Evolutionary conservation across 371 early-diverging fungal genomes (phyloP), one percentile per base, ranked within the genome.

Genomic region (Apophysomyces sp.): DNA sequence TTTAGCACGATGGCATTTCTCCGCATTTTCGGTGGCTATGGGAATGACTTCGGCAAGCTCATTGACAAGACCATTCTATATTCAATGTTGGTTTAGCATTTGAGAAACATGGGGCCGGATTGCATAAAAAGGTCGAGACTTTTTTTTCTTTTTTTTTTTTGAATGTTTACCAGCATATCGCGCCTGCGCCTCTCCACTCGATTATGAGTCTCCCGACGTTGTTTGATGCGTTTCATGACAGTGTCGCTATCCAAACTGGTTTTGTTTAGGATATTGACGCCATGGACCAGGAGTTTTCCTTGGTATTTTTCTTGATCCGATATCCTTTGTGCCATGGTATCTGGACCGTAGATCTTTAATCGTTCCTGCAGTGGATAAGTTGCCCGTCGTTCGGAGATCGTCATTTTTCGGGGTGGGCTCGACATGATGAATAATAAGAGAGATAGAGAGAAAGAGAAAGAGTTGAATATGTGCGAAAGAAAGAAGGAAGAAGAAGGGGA

Each of bases 231-330:
- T 65, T 83, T 74, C 61, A 80, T 72, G n/a, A 80, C 78, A 2
- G 81, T 83, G 57, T 80, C 74, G 60, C 76, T 80, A 52, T 84
- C 86, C 24, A 85, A 60, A 58, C 79, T 77, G 29, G 73, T 69
- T 52, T 76, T 81, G 61, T 85, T 85, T 52, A 85, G 69, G 28
- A 85, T 76, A 52, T 85, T 85, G 54, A 85, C 79, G 16, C 85
- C 85, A 66, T 79, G 78, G 24, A 83, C 78, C 30, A 67, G 44
- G 16, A 68, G 54, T 41, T 63, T 63, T 31, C 62, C 60, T 37
- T 52, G 44, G 13, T 56, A 41, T 44, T 68, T 68, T 29, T 53
- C 61, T 57, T 68, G 68, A 51, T 54, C 58, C 16, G 63, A 55
- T 44, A 44, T 7, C 24, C 57, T 41, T 28, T 57, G 60, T 24